Base-by-base conservation (phyloP, 208 protist genomes). In the Strigomonas culicis region DNA sequence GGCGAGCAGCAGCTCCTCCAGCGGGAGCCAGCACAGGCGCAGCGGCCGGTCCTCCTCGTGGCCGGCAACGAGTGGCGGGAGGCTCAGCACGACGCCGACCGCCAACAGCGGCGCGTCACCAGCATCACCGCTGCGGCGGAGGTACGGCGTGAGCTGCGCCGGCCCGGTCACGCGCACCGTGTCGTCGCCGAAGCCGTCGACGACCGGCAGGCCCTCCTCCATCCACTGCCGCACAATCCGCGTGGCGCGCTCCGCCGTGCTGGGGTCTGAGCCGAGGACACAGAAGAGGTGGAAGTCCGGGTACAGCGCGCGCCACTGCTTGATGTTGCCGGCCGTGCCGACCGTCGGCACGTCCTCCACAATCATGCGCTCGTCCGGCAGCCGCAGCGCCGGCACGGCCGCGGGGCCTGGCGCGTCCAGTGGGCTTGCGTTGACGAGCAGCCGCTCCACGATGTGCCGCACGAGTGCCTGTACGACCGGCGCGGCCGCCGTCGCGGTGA, bases 1-100 rank as follows among this genome's bases (percentile, higher is more conserved):
- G 6, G 72, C 74, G 1, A 89, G 66, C 21, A 89, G 71, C 22
- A 84, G 68, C 68, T 89, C 82, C 67, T 89, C 82, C 66, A 82
- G 52, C 49, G 76, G 73, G 30, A 77, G 52, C 1, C 52, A 60
- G 22, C 63, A 66, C 36, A 79, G 68, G 32, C 66, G 60, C 36
- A 88, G 67, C 34, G 73, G 77, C 2, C 79, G 75, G 1, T 52
- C 25, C 17, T 43, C 58, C 21, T 25, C n/a, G 0, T 49, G 0
- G 27, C 17, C 31, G 15, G 21, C 51, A 7, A n/a, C 36, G 10
- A 24, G 30, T 21, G 57, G 24, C 34, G 46, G 62, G 22, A 66
- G 27, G 17, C 64, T 21, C 24, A 59, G 46, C 11, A 55, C 49
- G 13, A 67, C 63, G 25, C 60, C 68, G 50, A 44, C 64, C 7